Evolutionary conservation across 2,329 filamentous ascomycete genomes (phyloP).

Genomic region (Remersonia thermophila): DNA sequence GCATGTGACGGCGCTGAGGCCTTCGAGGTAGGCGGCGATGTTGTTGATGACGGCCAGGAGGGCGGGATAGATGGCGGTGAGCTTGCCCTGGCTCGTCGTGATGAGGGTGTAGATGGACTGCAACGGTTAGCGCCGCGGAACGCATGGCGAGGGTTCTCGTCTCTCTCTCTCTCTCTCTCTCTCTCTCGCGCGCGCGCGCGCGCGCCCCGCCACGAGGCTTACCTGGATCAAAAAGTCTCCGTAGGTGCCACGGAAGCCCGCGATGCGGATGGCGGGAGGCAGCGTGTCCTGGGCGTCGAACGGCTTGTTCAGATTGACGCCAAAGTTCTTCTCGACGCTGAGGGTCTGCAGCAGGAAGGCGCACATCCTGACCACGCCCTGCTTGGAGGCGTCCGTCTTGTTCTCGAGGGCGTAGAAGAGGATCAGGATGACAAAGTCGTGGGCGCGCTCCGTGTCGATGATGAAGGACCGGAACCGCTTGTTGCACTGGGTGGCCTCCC

Average conservation of each 20-base stretch:
- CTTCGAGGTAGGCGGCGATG: constrained; percentile 71
- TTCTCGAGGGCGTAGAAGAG: constrained; percentile 90
- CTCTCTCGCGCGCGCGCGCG: too few relatives aligned
- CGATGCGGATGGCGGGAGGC: constrained; percentile 67
- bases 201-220: too few relatives aligned
- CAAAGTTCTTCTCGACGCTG: constrained; percentile 86
- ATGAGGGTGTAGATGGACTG: constrained; percentile 87
- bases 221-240: constrained; percentile 88
- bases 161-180: too few relatives aligned
- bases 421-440: constrained; percentile 84
- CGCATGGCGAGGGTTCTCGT: too few relatives aligned
- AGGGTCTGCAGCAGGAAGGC: constrained; percentile 93
- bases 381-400: constrained; percentile 72
- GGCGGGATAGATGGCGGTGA: constrained; percentile 85
- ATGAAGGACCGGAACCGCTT: constrained; percentile 95
- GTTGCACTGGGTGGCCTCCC: constrained; percentile 95
- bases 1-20: constrained; percentile 61
- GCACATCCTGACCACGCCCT: constrained; percentile 91
- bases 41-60: constrained; percentile 89
- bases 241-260: constrained; percentile 78
- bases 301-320: constrained; percentile 73
- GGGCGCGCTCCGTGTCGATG: constrained; percentile 83
- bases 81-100: constrained; percentile 76
- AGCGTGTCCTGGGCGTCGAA: constrained; percentile 85
- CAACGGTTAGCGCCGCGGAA: constrained; percentile 18